These are phyloP conservation scores for Botrytis fabae DNA, from an alignment of 2,329 filamentous ascomycete genomes.

Conservation along the genomic window DNA sequence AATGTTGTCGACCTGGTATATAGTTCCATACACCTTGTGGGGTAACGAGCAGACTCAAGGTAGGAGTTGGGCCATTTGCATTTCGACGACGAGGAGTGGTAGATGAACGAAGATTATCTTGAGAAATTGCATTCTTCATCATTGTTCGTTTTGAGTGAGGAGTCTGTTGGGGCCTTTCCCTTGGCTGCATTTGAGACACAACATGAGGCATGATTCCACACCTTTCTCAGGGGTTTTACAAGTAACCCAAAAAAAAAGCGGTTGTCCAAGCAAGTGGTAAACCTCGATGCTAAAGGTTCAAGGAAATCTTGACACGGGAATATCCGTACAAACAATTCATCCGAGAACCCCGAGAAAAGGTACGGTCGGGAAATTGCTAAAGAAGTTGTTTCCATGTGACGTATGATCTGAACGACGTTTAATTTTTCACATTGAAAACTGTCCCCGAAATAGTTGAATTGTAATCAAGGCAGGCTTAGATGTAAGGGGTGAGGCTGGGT, in stretches of 20 bases:
- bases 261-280: background rate
- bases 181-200: slow-evolving; percentile 17
- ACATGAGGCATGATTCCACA: slow-evolving; percentile 20
- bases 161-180: slow-evolving; percentile 1
- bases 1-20: slow-evolving; percentile 25
- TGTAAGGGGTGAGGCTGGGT: slow-evolving; percentile 8
- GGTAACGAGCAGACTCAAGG: slow-evolving; percentile 28
- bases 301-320: background rate
- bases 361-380: background rate
- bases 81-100: slow-evolving; percentile 7
- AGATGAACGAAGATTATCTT: background rate
- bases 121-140: background rate
- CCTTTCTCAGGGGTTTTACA: background rate
- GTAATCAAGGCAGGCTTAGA: slow-evolving; percentile 14
- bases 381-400: background rate
- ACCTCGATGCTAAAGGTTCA: background rate
- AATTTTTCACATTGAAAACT: background rate
- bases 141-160: background rate
- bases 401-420: background rate
- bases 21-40: slow-evolving; percentile 30
- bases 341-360: background rate
- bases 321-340: slow-evolving; percentile 4
- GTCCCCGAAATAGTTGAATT: background rate
- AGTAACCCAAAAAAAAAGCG: background rate
- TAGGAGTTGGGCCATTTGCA: slow-evolving; percentile 10